Percentiles rank a stretch among this genome's conserved stretches.
phyloP scores from a whole-genome alignment of 805 yeast genomes.

The Nakazawaea ambrosiae region DNA sequence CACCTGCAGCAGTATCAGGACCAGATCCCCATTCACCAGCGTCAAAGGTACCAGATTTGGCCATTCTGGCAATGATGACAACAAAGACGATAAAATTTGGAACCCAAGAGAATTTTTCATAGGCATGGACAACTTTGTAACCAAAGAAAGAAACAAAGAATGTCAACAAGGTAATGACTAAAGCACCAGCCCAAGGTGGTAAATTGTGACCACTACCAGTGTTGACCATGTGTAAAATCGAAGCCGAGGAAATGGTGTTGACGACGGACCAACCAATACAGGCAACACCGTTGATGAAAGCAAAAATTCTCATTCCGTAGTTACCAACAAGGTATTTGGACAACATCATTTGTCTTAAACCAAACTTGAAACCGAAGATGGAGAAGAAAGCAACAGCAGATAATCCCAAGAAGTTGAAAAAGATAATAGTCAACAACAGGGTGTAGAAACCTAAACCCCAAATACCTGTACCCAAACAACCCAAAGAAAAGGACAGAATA shows the following conservation, averaged over 20 bases:
- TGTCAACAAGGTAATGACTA: constrained; percentile 63
- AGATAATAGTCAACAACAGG: constrained; percentile 55
- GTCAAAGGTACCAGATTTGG: constrained; percentile 56
- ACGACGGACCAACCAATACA: constrained; percentile 97
- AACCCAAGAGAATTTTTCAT: constrained; percentile 85
- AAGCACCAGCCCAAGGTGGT: constrained; percentile 90
- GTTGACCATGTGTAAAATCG: constrained; percentile 72
- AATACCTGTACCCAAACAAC: constrained; percentile 56
- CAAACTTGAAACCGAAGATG: constrained; percentile 74
- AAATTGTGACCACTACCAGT: constrained; percentile 37
- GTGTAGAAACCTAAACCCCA: constrained; percentile 73
- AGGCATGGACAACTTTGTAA: constrained; percentile 70
- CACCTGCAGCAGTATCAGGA: constrained; percentile 62
- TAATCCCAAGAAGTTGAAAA: constrained; percentile 69
- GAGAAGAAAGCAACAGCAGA: constrained; percentile 80
- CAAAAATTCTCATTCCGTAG: constrained; percentile 66
- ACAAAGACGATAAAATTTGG: constrained; percentile 71
- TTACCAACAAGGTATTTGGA: constrained; percentile 77
- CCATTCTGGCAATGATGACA: constrained; percentile 72
- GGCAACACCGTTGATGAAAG: constrained; percentile 71
- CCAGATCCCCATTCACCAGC: constrained; percentile 53
- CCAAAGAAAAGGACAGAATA: constrained; percentile 74
- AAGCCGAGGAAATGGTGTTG: constrained; percentile 85
- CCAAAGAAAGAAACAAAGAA: constrained; percentile 77
- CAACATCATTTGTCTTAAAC: constrained; percentile 82